These are phyloP conservation scores for Salvia sclarea DNA, from an alignment of 305 asterid species.

Conservation along the genomic window DNA sequence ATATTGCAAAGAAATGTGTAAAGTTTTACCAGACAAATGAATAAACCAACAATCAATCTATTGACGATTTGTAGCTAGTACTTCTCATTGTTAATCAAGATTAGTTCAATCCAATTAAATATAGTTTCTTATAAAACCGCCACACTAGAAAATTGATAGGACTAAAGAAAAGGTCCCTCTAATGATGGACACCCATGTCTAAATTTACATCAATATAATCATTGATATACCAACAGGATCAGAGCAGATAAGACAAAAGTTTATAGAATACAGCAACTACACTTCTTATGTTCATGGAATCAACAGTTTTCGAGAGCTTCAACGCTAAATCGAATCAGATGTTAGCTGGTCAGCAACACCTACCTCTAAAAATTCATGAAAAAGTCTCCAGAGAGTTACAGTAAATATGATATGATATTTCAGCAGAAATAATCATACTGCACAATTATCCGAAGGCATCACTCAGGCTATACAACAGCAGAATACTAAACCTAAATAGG, in stretches of 20 bases:
- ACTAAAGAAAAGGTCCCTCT: not conserved
- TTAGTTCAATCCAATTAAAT: not conserved
- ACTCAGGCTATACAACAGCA: not conserved
- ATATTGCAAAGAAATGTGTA: not conserved
- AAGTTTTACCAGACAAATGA: not conserved
- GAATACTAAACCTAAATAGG: not conserved
- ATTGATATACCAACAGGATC: conserved; percentile 9
- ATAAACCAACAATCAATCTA: conserved; percentile 3
- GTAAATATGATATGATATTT: not conserved
- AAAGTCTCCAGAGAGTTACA: not conserved
- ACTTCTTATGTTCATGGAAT: not conserved
- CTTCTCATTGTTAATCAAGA: not conserved
- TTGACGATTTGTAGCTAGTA: not conserved
- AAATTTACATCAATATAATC: not conserved
- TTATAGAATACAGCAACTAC: not conserved
- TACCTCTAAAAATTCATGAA: not conserved
- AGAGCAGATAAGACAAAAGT: not conserved
- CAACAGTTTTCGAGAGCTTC: not conserved
- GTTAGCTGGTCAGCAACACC: not conserved
- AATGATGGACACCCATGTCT: not conserved
- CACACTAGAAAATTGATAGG: not conserved
- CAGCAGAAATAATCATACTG: not conserved
- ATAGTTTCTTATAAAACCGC: conserved; percentile 11
- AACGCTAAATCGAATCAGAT: not conserved
- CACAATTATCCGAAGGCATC: not conserved